These are phyloP conservation scores for Darksidea phi DNA, from an alignment of 495 filamentous ascomycete genomes.

Conservation along the genomic window DNA sequence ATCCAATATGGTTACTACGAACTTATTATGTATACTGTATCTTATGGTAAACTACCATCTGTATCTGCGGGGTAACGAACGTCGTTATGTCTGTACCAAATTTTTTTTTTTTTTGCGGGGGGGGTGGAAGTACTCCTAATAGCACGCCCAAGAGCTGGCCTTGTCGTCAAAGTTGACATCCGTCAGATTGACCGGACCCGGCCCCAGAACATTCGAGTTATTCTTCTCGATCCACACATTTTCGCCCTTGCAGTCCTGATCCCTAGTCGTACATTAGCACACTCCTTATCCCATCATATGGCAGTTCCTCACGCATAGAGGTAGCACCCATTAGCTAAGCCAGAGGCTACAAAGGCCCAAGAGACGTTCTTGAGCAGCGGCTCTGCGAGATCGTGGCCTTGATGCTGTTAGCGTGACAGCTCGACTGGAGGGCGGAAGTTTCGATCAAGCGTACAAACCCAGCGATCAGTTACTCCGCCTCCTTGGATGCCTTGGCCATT, in stretches of 20 bases:
- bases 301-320: background rate
- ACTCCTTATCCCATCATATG: background rate
- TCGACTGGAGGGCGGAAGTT: background rate
- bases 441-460: background rate
- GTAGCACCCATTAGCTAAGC: background rate
- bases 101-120: background rate
- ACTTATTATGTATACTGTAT: no score
- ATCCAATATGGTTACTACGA: no score
- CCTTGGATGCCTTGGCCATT: background rate
- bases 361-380: background rate
- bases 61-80: no score
- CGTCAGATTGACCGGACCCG: background rate
- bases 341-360: background rate
- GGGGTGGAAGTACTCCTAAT: background rate
- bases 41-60: no score
- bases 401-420: background rate
- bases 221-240: background rate
- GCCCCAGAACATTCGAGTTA: background rate
- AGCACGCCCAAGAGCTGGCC: background rate
- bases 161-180: background rate
- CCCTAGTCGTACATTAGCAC: background rate
- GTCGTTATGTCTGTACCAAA: no score
- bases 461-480: background rate
- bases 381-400: background rate
- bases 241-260: background rate